phyloP scores from a whole-genome alignment of 139 green algal species.

The Pseudopediastrum boryanum region DNA sequence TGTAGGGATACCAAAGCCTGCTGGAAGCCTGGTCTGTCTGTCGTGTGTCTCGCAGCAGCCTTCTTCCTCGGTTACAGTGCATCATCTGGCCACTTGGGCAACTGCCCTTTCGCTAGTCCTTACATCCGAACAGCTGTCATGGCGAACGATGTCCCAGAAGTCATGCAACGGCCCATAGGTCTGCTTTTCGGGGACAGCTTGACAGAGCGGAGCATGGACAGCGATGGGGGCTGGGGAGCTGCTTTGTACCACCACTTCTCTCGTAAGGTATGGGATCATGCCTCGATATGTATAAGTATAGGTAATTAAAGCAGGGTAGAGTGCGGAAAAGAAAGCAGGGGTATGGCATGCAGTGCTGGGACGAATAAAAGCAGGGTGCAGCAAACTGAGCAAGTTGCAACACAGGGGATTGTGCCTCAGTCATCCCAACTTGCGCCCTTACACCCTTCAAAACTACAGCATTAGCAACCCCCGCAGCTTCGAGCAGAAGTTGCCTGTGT shows the following conservation, averaged over 20 bases:
- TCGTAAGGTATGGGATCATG: conserved; percentile 40
- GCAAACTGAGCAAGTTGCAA: background rate
- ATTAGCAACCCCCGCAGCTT: no score
- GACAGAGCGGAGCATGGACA: conserved; percentile 70
- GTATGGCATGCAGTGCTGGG: background rate
- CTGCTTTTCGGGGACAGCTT: conserved; percentile 51
- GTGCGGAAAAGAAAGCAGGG: background rate
- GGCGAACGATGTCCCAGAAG: conserved; percentile 9
- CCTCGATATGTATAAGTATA: background rate
- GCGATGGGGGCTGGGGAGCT: conserved; percentile 65
- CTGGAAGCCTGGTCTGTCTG: no score
- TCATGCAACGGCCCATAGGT: conserved; percentile 11
- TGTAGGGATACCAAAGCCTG: no score
- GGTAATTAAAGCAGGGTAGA: background rate
- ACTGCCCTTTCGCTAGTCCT: no score
- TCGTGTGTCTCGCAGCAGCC: no score
- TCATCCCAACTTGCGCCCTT: background rate
- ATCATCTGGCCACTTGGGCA: no score
- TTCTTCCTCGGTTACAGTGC: no score
- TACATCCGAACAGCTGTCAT: no score
- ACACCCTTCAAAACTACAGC: background rate
- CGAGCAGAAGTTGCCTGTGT: no score
- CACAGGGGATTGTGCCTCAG: background rate
- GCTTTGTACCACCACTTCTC: conserved; percentile 58
- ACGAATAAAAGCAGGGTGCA: background rate